Conservation (phyloP, 495 filamentous ascomycete species). For the Penicillium goetzii region DNA sequence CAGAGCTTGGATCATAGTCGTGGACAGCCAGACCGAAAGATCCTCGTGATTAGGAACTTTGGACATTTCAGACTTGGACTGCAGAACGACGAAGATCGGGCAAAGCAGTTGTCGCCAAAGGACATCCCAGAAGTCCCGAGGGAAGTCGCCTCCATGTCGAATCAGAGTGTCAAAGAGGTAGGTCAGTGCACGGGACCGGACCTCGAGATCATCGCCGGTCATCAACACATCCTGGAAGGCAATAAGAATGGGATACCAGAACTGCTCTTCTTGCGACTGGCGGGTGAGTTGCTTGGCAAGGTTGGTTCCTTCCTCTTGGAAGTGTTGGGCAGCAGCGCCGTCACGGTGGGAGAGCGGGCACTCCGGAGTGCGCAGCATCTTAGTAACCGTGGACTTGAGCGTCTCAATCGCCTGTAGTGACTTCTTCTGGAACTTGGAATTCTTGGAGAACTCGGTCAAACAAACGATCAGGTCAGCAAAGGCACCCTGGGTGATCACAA, state of each 20-base stretch:
- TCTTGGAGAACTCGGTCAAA: constrained; percentile 97
- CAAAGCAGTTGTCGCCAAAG: constrained; percentile 96
- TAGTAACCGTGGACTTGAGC: constrained; percentile 84
- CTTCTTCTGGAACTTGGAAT: constrained; percentile 96
- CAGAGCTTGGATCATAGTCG: constrained; percentile 98
- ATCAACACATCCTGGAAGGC: constrained; percentile 98
- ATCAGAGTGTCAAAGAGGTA: constrained; percentile 96
- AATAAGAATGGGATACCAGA: constrained; percentile 97
- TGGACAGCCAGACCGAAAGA: constrained; percentile 97
- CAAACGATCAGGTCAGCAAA: constrained; percentile 97
- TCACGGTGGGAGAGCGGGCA: constrained; percentile 78
- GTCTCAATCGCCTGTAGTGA: constrained; percentile 95
- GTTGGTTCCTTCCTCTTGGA: constrained; percentile 52
- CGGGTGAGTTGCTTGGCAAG: constrained; percentile 53
- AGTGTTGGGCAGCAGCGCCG: constrained; percentile 36
- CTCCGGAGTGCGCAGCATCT: constrained; percentile 95
- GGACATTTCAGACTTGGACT: constrained; percentile 92
- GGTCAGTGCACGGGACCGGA: constrained; percentile 83
- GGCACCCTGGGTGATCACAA: constrained; percentile 93
- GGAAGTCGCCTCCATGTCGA: constrained; percentile 87
- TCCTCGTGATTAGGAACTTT: constrained; percentile 94
- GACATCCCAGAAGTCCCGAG: constrained; percentile 95
- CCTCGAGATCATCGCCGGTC: constrained; percentile 98
- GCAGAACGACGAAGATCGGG: constrained; percentile 97
- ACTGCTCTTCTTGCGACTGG: constrained; percentile 88